A percentile compares a stretch with the other conserved stretches of the same genome.
Evolutionary conservation across 179 eudicot genomes (phyloP).

Genomic region (Heliamphora pulchella): DNA sequence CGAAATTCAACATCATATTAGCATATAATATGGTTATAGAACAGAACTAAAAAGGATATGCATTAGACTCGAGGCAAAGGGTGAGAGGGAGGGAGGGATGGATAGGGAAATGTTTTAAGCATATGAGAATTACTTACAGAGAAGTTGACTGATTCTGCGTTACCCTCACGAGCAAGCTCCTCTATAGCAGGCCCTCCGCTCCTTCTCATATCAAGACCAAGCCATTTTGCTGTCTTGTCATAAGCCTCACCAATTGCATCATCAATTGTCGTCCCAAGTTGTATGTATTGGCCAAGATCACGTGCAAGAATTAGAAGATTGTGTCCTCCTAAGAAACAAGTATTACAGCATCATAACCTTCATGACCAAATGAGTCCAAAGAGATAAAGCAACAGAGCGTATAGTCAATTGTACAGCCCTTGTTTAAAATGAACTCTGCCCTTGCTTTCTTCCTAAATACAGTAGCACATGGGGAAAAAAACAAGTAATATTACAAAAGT

Average conservation of each 20-base stretch:
- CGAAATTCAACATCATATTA: neutral
- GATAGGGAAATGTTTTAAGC: neutral
- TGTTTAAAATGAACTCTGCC: neutral
- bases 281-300: conserved; percentile 79
- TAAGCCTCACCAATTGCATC: conserved; percentile 99
- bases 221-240: conserved; percentile 97
- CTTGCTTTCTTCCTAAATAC: neutral
- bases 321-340: conserved; percentile 68
- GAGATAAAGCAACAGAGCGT: neutral
- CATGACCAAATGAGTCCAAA: conserved; percentile 5
- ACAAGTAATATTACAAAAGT: too few species aligned
- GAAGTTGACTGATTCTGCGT: conserved; percentile 59
- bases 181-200: conserved; percentile 96
- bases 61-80: neutral
- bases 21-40: neutral
- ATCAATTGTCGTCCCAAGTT: conserved; percentile 90
- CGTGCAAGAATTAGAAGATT: conserved; percentile 89
- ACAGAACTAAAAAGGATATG: neutral
- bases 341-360: conserved; percentile 4
- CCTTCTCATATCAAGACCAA: conserved; percentile 87
- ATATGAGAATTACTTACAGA: conserved; percentile 36
- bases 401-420: neutral
- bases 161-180: conserved; percentile 91
- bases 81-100: neutral
- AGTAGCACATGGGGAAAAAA: too few species aligned